phyloP scores from a whole-genome alignment of 305 asterid species.

The Nicotiana rustica region DNA sequence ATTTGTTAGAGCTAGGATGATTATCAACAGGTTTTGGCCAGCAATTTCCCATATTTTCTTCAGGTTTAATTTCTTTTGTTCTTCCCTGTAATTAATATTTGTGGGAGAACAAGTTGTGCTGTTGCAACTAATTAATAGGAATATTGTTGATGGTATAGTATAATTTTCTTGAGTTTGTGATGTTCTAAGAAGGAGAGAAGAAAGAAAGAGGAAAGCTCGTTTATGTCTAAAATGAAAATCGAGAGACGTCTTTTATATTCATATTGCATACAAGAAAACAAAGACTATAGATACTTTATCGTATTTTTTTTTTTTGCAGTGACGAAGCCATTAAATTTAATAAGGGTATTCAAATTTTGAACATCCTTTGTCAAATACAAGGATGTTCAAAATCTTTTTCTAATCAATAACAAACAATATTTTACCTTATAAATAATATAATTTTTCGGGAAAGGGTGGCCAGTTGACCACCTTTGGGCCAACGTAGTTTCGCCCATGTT shows the following conservation, averaged over 20 bases:
- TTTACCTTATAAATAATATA: no score
- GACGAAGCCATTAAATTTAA: no score
- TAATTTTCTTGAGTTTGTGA: neutral
- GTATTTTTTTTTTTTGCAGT: no score
- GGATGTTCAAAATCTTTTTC: no score
- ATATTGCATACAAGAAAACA: neutral
- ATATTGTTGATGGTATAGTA: neutral
- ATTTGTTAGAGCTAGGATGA: conserved; percentile 44
- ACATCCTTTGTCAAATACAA: no score
- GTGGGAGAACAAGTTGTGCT: neutral
- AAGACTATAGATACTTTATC: neutral
- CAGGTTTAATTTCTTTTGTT: conserved; percentile 14
- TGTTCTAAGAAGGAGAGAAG: conserved; percentile 50
- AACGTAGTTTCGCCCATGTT: no score
- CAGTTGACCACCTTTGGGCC: no score
- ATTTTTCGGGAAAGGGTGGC: no score
- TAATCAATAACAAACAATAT: no score
- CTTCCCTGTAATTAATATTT: conserved; percentile 11
- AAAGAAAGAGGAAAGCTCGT: conserved; percentile 34
- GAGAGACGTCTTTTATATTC: neutral
- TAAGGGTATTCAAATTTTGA: no score
- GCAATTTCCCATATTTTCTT: conserved; percentile 74
- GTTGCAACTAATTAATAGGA: conserved; percentile 12
- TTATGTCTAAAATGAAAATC: neutral
- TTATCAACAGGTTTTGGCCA: conserved; percentile 70